Base-by-base conservation (phyloP, 2,329 filamentous ascomycete genomes). In the Alternaria triticimaculans region DNA sequence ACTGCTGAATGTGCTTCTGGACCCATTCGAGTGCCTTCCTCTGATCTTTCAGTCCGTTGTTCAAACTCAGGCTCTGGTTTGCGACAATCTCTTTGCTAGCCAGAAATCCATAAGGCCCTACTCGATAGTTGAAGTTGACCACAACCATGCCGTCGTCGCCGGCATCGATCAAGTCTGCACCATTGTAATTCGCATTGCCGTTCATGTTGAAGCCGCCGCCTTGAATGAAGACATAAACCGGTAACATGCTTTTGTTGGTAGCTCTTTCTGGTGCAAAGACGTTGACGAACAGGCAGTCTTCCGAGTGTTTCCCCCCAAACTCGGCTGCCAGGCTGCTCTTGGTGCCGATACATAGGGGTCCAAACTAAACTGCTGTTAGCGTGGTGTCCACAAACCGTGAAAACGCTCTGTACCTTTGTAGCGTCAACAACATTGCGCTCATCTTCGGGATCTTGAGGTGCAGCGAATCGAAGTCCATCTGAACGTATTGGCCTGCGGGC, bases 361-460 rank as follows among this genome's bases (percentile, higher is more conserved):
- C 77, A 56, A 76, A 79, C 74, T 79, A 53, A 5, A 12, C 6
- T 18, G 10, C 6, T 25, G 60, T 70, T 51, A 74, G 66, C 25
- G 18, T 45, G 26, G 11, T 37, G 8, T 55, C 50, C 6, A 10
- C 8, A n/a, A n/a, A 20, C 10, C 33, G 10, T 45, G 15, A 9
- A 50, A 18, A 12, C 46, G 21, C 8, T 26, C 51, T 56, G 44
- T 69, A 77, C 76, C 60, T 75, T 59, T 25, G 67, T 71, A 4
- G 90, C 90, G 59, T 83, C 71, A 60, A 88, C 84, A 5, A 87
- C 74, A 2, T 80, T 82, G 3, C 78, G 63, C 18, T 82, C 80
- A 2, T 76, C 69, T 0, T 80, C 66, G 2, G 92, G 91, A 75
- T 92, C 89, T 70, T 86, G 82, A 0, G 92, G 91, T 12, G 88